phyloP scores from a whole-genome alignment of 2,329 filamentous ascomycete species.

The Ophiosphaerella korrae region DNA sequence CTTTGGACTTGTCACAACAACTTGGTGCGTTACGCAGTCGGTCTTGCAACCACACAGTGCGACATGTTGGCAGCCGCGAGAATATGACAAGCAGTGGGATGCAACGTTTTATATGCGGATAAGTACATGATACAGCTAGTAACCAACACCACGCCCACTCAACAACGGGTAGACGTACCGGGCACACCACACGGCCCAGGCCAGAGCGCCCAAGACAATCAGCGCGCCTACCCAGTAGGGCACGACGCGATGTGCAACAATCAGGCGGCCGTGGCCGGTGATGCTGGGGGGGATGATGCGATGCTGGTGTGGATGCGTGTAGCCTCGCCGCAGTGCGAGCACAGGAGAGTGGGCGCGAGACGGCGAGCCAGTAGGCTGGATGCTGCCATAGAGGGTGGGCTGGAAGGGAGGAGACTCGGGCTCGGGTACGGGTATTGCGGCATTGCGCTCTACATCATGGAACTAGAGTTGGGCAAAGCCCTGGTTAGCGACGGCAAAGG shows the following conservation, averaged over 20 bases:
- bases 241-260: constrained; percentile 23
- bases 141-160: constrained; percentile 6
- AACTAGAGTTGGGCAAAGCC: constrained; percentile 6
- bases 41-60: no score
- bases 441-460: constrained; percentile 6
- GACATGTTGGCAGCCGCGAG: no score
- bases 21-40: no score
- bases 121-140: no score
- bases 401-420: constrained; percentile 5
- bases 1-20: no score
- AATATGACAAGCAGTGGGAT: no score
- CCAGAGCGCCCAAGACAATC: constrained; percentile 20
- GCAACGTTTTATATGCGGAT: no score
- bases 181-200: constrained; percentile 28
- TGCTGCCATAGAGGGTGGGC: constrained; percentile 18
- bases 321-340: constrained; percentile 11
- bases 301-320: constrained; percentile 18
- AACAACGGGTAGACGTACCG: constrained; percentile 20
- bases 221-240: constrained; percentile 23
- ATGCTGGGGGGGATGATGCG: constrained; percentile 31
- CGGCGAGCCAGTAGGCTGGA: constrained; percentile 1
- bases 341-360: constrained; percentile 15
- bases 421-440: constrained; percentile 1
- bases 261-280: constrained; percentile 25
- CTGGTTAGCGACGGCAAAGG: constrained; percentile 5